phyloP scores from a whole-genome alignment of 495 filamentous ascomycete species.

The Tuber melanosporum region DNA sequence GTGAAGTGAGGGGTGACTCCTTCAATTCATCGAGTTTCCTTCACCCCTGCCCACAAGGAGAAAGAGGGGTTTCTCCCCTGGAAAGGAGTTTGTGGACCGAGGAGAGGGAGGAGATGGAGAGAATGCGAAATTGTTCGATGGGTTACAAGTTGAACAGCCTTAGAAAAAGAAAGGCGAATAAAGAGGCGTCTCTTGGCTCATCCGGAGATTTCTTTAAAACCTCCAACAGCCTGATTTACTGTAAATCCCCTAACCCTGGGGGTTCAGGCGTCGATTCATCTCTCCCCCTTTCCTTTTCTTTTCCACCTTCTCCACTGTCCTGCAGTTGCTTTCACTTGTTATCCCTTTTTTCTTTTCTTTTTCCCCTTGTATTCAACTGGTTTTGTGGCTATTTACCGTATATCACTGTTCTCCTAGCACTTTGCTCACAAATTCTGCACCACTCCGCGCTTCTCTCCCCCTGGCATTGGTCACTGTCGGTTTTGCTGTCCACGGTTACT shows the following conservation, averaged over 20 bases:
- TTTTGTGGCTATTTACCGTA: not conserved
- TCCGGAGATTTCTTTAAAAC: slow-evolving; percentile 5
- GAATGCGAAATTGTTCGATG: not conserved
- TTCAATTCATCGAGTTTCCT: not conserved
- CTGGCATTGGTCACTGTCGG: not conserved
- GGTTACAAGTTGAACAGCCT: not conserved
- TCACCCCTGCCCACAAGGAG: not conserved
- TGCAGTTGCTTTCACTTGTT: not conserved
- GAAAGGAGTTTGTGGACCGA: not conserved
- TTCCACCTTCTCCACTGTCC: not conserved
- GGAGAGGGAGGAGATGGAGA: not conserved
- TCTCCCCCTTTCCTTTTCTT: slow-evolving; percentile 2
- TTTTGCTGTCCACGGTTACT: not conserved
- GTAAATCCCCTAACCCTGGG: not conserved
- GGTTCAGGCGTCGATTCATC: not conserved
- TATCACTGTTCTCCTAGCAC: not conserved
- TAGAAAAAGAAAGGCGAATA: not conserved
- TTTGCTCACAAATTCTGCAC: not conserved
- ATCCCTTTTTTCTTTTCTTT: not conserved
- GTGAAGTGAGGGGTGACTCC: not conserved
- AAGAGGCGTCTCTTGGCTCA: not conserved
- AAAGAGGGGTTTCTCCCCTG: not conserved
- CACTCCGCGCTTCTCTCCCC: not conserved
- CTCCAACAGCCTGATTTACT: not conserved
- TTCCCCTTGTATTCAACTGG: not conserved